Percentiles rank a stretch among this genome's conserved stretches.
Evolutionary conservation across 163 green algal species (phyloP).

Genomic region (Volvox carteri): DNA sequence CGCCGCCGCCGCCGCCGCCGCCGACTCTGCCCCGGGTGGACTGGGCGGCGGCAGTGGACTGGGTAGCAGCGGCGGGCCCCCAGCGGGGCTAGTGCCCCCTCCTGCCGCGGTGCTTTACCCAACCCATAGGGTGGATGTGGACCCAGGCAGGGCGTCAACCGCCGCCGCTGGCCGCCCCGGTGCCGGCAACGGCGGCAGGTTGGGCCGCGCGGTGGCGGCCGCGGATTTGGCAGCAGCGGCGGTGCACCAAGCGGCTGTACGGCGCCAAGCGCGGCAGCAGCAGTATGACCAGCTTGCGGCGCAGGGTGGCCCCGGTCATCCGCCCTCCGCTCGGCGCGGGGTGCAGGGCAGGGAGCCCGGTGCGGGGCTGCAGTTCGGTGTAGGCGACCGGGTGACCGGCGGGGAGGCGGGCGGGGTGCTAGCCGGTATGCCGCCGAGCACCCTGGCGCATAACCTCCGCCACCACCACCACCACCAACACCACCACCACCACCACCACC

Average conservation of each 20-base stretch:
- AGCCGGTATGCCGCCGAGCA: not conserved
- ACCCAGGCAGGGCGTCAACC: not conserved
- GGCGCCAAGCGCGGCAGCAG: not conserved
- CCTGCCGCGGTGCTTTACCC: not conserved
- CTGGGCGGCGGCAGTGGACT: no score
- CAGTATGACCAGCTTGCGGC: conserved; percentile 26
- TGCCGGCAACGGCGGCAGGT: no score
- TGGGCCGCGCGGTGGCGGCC: not conserved
- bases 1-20: no score
- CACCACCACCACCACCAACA: not conserved
- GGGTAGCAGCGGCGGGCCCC: not conserved
- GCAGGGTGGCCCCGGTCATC: not conserved
- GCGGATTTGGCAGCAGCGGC: conserved; percentile 16
- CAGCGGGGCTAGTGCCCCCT: not conserved
- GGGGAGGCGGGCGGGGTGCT: no score
- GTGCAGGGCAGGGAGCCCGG: not conserved
- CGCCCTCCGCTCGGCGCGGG: not conserved
- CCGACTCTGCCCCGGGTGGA: no score
- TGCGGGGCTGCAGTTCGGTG: not conserved
- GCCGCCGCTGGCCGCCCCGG: not conserved
- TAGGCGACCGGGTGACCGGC: no score
- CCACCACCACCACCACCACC: not conserved
- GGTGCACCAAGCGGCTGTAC: not conserved
- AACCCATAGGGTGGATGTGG: not conserved
- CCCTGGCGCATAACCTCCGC: not conserved